Evolutionary conservation across 225 moss, liverwort and hornwort genomes (phyloP), one percentile per base, ranked within the genome.

Genomic region (Pleurozium schreberi): DNA sequence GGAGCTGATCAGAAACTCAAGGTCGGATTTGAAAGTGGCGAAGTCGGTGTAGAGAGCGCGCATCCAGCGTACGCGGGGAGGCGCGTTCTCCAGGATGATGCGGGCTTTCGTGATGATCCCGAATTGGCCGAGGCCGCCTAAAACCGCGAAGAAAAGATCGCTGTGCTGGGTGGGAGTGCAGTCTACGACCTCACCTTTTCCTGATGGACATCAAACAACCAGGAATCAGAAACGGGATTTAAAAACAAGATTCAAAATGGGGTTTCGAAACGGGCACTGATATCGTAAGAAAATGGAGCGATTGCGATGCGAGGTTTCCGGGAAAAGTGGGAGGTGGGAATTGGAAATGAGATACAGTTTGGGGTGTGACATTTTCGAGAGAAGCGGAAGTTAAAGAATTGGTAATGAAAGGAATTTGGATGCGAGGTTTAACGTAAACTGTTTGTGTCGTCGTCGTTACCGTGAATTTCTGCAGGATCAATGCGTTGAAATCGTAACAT

Each of bases 111-210:
- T 95, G 91, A 98, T 97, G 82, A 98, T 91, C 17, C 97, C 98
- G 81, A 98, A 98, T 90, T 98, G 98, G 31, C 98, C 98, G 70
- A 98, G 87, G 13, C 98, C 98, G 25, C 97, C 98, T 42, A 98
- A 82, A 36, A 87, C 95, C 6, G 97, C 96, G 63, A 93, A 97
- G 90, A 95, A 98, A 2, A 98, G 94, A 85, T 94, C 91, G 22
- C 91, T n/a, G 58, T 93, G 87, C 63, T 31, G 38, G 5, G 80
- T 86, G 6, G 90, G 86, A 20, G 96, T 91, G 87, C 97, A 98
- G 3, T 92, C 92, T 60, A 97, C 90, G 31, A 96, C 89, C 69
- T 94, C 91, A 2, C 97, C 98, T 31, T 86, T 93, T 4, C 93
- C 87, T 87, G 66, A 43, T 3, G n/a, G 9, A 15, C 10, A 68